Evolutionary conservation across 202 grass and related monocot species (phyloP).

Genomic region (Carex arenaria): DNA sequence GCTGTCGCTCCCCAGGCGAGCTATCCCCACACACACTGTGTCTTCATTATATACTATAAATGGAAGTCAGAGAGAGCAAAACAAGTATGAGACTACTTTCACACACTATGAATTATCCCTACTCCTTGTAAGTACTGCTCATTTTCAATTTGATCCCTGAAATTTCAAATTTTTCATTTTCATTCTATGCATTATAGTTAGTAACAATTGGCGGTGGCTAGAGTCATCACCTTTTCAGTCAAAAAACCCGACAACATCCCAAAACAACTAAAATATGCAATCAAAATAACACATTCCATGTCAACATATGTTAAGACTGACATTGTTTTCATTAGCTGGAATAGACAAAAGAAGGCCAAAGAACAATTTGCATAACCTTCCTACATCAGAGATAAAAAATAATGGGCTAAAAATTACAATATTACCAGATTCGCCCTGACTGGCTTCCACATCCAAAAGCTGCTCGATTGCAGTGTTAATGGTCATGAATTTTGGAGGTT

Average conservation of each 20-base stretch:
- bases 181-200: not conserved
- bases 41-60: slow-evolving; percentile 50
- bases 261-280: not conserved
- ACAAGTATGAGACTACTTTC: not conserved
- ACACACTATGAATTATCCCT: not conserved
- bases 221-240: not conserved
- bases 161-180: slow-evolving; percentile 2
- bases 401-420: not conserved
- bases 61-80: not conserved
- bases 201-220: not conserved
- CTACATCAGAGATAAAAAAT: not conserved
- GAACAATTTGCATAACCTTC: not conserved
- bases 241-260: not conserved
- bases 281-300: not conserved
- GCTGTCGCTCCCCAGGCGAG: slow-evolving; percentile 72
- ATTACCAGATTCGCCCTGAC: slow-evolving; percentile 50
- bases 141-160: not conserved
- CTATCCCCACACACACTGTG: slow-evolving; percentile 72
- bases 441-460: slow-evolving; percentile 74
- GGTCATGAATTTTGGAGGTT: slow-evolving; percentile 84
- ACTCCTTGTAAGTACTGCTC: not conserved
- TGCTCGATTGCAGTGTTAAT: slow-evolving; percentile 87
- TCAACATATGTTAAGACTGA: not conserved
- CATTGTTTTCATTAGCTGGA: not conserved
- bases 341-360: not conserved